Percentiles rank a stretch among this genome's conserved stretches.
Evolutionary conservation across 139 green algal genomes (phyloP).

Genomic region (Bryopsis sp.): DNA sequence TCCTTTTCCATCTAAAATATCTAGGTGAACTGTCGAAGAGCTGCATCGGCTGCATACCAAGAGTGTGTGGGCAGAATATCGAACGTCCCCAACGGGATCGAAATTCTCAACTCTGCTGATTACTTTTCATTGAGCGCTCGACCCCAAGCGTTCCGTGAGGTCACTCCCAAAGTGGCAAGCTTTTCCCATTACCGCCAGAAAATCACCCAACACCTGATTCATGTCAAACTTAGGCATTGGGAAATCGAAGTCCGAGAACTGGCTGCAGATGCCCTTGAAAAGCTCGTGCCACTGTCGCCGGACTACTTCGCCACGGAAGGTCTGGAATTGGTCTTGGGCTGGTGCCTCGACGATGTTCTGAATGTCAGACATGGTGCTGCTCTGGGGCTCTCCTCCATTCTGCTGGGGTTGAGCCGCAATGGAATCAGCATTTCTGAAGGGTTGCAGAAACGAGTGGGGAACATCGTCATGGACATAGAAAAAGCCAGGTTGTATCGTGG

Average conservation of each 20-base stretch:
- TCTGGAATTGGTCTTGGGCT: conserved; percentile 41
- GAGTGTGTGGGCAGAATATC: conserved; percentile 86
- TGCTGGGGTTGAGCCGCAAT: conserved; percentile 47
- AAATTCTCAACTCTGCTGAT: conserved; percentile 77
- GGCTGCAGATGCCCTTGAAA: conserved; percentile 56
- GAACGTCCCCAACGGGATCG: conserved; percentile 81
- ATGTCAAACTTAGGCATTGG: conserved; percentile 84
- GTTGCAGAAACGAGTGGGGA: conserved; percentile 10
- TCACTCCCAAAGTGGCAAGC: conserved; percentile 44
- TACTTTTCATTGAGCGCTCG: conserved; percentile 78
- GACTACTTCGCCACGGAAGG: conserved; percentile 24
- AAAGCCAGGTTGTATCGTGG: conserved; percentile 66
- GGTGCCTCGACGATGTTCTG: conserved; percentile 39
- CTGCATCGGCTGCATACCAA: conserved; percentile 91
- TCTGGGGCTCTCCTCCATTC: conserved; percentile 59
- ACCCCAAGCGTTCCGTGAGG: conserved; percentile 50
- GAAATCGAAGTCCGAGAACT: conserved; percentile 71
- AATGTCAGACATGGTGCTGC: conserved; percentile 73
- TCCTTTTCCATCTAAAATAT: neutral
- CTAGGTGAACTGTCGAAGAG: conserved; percentile 72
- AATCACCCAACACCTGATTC: conserved; percentile 55
- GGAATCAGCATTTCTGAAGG: conserved; percentile 12
- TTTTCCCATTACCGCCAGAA: conserved; percentile 48
- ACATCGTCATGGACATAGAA: conserved; percentile 45
- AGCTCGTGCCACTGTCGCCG: conserved; percentile 45